Conservation (phyloP, 345 rosid genomes). For the Eucalyptus sideroxylon region DNA sequence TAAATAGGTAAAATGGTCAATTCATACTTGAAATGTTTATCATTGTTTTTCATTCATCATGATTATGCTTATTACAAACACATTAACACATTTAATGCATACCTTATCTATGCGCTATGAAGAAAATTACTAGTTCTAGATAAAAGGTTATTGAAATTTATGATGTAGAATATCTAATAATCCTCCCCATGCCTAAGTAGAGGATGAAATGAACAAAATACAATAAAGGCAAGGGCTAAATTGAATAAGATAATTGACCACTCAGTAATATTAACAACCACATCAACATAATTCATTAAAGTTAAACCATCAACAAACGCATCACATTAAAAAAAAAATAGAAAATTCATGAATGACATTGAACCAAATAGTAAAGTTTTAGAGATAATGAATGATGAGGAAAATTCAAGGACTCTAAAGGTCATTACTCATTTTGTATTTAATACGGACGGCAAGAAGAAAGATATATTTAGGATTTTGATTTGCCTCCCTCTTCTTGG, state of each 20-base stretch:
- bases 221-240: neutral
- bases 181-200: neutral
- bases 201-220: neutral
- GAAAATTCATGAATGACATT: neutral
- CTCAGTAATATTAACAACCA: neutral
- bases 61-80: neutral
- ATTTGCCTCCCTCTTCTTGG: neutral
- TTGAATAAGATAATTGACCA: neutral
- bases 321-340: neutral
- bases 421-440: neutral
- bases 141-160: neutral
- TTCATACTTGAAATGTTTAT: neutral
- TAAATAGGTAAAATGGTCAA: neutral
- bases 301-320: neutral
- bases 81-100: neutral
- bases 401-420: neutral
- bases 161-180: neutral
- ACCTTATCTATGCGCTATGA: neutral
- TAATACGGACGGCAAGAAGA: neutral
- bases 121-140: neutral
- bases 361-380: neutral
- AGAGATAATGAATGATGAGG: neutral
- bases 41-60: neutral
- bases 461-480: neutral
- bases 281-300: neutral